phyloP scores from a whole-genome alignment of 805 yeast genomes.

The Torulaspora indica region DNA sequence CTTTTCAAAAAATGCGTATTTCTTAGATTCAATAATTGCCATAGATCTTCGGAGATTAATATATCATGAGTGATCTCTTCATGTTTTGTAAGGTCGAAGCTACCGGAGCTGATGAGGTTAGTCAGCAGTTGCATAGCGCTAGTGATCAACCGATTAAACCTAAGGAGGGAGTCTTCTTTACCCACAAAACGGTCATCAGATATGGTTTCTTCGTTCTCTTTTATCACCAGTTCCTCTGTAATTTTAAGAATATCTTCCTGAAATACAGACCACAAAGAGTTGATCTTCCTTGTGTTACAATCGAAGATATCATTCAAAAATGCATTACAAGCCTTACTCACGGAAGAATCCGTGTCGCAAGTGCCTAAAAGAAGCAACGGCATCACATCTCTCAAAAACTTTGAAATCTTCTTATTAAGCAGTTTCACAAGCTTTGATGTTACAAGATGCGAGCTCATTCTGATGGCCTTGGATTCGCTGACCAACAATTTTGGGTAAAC shows the following conservation, averaged over 20 bases:
- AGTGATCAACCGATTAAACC: constrained; percentile 54
- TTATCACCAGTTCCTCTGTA: constrained; percentile 46
- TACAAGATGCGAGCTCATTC: constrained; percentile 57
- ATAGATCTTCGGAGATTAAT: constrained; percentile 41
- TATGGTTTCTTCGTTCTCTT: constrained; percentile 58
- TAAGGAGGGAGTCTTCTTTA: constrained; percentile 59
- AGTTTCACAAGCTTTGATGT: constrained; percentile 51
- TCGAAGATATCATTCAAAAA: constrained; percentile 53
- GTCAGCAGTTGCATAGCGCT: constrained; percentile 48
- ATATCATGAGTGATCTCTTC: constrained; percentile 32
- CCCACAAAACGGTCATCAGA: constrained; percentile 71
- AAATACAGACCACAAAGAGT: constrained; percentile 58
- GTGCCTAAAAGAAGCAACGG: constrained; percentile 71
- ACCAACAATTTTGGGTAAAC: constrained; percentile 73
- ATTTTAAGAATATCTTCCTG: constrained; percentile 51
- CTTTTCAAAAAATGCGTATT: constrained; percentile 40
- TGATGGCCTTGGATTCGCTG: constrained; percentile 62
- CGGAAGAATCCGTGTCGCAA: constrained; percentile 64
- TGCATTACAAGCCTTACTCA: constrained; percentile 46
- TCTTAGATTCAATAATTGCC: constrained; percentile 40
- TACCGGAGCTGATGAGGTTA: constrained; percentile 18
- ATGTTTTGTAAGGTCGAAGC: constrained; percentile 24
- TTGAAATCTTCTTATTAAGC: constrained; percentile 54
- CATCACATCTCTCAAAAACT: constrained; percentile 63
- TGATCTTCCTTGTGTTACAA: constrained; percentile 48